These are phyloP conservation scores for Talaromyces wortmannii DNA, from an alignment of 495 filamentous ascomycete species.

Conservation along the genomic window DNA sequence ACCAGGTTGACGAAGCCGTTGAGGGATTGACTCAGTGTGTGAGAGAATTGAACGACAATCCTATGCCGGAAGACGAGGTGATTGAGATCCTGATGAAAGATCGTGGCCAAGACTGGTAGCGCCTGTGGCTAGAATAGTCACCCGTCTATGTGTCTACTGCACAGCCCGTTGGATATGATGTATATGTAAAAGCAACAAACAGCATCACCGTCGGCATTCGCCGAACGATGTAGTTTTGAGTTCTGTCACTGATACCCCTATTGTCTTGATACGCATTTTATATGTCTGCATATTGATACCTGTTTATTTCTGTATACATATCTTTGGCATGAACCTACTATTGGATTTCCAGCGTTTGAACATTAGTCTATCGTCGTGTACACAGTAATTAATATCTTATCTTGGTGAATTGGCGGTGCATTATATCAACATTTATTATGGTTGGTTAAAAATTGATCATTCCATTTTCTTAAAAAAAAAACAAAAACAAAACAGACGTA, in stretches of 20 bases:
- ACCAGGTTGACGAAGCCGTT: conserved; percentile 40
- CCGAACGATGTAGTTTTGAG: not conserved
- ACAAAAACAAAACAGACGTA: no score
- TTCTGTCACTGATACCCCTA: not conserved
- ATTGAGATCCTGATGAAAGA: conserved; percentile 43
- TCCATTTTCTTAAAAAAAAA: no score
- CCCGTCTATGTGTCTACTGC: not conserved
- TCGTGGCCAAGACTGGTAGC: conserved; percentile 42
- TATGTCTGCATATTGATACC: not conserved
- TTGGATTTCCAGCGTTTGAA: no score
- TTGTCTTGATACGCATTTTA: not conserved
- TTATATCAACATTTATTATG: no score
- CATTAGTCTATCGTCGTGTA: no score
- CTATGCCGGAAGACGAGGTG: conserved; percentile 39
- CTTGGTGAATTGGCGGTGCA: no score
- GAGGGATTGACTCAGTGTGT: conserved; percentile 40
- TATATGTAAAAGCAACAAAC: not conserved
- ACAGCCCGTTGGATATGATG: not conserved
- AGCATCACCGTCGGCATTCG: not conserved
- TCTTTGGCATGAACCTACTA: no score
- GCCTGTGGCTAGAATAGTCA: not conserved
- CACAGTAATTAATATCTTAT: no score
- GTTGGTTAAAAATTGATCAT: no score
- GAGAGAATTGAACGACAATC: conserved; percentile 42
- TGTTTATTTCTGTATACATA: not conserved